Conservation (phyloP, 495 filamentous ascomycete genomes). For the Hyphodiscus hymeniophilus region DNA sequence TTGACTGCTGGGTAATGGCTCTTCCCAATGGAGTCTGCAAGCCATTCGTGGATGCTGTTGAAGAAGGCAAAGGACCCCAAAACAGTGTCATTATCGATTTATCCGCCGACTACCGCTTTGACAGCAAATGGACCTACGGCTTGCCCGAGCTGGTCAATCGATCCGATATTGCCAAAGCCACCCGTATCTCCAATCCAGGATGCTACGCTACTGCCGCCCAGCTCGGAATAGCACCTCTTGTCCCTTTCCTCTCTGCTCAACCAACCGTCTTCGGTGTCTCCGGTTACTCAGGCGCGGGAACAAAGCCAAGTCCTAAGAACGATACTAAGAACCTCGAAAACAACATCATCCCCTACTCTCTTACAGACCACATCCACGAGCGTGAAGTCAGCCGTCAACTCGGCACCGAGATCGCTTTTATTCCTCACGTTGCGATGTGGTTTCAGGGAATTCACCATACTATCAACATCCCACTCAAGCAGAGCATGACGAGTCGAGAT, state of each 20-base stretch:
- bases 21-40: conserved; percentile 96
- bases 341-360: conserved; percentile 87
- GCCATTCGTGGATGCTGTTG: conserved; percentile 88
- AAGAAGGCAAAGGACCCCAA: conserved; percentile 50
- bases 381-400: conserved; percentile 78
- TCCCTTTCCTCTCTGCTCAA: conserved; percentile 68
- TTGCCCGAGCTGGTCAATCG: conserved; percentile 82
- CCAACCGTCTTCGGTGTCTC: conserved; percentile 90
- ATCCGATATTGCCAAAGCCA: conserved; percentile 69
- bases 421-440: conserved; percentile 93
- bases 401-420: conserved; percentile 71
- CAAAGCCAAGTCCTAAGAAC: conserved; percentile 94
- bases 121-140: conserved; percentile 87
- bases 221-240: conserved; percentile 77
- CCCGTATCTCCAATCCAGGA: conserved; percentile 86
- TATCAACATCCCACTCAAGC: conserved; percentile 78
- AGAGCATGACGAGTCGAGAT: conserved; percentile 81
- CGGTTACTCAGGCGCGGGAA: conserved; percentile 93
- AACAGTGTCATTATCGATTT: conserved; percentile 86
- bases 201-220: conserved; percentile 98
- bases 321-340: conserved; percentile 78
- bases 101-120: conserved; percentile 92
- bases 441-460: conserved; percentile 96
- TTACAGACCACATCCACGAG: conserved; percentile 97
- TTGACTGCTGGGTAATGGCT: conserved; percentile 99